Base-by-base conservation (phyloP, 2,329 filamentous ascomycete species). In the Pleomassaria siparia region DNA sequence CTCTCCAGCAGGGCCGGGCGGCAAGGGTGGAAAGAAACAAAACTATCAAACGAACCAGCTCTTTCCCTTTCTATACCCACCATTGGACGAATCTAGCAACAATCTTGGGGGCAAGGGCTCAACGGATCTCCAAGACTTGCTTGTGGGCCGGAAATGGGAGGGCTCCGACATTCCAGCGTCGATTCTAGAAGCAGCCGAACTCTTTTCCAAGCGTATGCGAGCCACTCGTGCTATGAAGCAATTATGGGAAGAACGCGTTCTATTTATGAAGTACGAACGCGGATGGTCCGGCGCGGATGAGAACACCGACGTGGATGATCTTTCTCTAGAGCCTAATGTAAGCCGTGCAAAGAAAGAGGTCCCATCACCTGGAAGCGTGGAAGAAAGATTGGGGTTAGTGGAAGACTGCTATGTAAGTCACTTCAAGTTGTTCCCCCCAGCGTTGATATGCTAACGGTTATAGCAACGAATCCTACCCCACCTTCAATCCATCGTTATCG, bases 41-140 rank as follows among this genome's bases (percentile, higher is more conserved):
- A 99, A 97, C 59, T 99, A 99, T 63, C 94, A 99, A 70, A 99
- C 94, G 0, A 99, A 99, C 64, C 94, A 99, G 62, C 94, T 96
- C 66, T 97, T 99, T 56, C 94, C 94, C 0, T 97, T 99, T 65
- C 85, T 99, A 74, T 99, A 99, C 59, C 94, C 94, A 2, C 94
- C 94, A 1, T 76, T 96, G 15, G 92, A 96, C 70, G 86, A 86
- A 52, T 86, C 84, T 20, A 96, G 91, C 72, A 96, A 95, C 65
- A 88, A 87, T 58, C 85, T 92, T 29, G 92, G 94, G 42, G 92
- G 92, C 1, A 96, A 95, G 66, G 91, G 91, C 11, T 82, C 81
- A 16, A 88, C 91, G 5, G 88, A 88, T 33, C 72, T 91, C 36
- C 89, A 96, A 66, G 88, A 92, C 57, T 72, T 82, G 15, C 76